These are phyloP conservation scores for Calonectria crousiana DNA, from an alignment of 2,329 filamentous ascomycete genomes.

Conservation along the genomic window DNA sequence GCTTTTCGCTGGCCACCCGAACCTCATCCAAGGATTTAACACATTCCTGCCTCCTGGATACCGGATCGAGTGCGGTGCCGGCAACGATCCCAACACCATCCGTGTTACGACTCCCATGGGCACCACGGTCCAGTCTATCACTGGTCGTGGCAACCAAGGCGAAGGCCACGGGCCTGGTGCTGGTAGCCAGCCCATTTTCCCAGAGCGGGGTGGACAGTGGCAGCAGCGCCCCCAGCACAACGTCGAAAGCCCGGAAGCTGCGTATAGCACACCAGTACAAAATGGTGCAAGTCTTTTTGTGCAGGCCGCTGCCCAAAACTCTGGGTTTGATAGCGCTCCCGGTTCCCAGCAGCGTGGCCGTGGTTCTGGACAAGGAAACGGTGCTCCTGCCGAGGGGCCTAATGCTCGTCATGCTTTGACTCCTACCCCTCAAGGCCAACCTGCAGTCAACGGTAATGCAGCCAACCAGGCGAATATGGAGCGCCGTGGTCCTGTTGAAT, in stretches of 20 bases:
- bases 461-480: slow-evolving; percentile 75
- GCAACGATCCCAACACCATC: slow-evolving; percentile 95
- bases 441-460: slow-evolving; percentile 71
- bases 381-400: slow-evolving; percentile 57
- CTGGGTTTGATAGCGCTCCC: slow-evolving; percentile 47
- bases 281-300: slow-evolving; percentile 63
- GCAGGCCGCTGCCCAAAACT: slow-evolving; percentile 54
- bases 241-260: slow-evolving; percentile 72
- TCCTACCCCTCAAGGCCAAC: slow-evolving; percentile 70
- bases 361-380: slow-evolving; percentile 42
- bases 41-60: slow-evolving; percentile 97
- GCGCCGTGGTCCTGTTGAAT: slow-evolving; percentile 94
- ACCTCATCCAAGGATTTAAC: slow-evolving; percentile 97
- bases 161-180: slow-evolving; percentile 56
- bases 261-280: slow-evolving; percentile 70
- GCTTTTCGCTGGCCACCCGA: slow-evolving; percentile 94
- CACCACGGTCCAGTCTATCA: slow-evolving; percentile 94
- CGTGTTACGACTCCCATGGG: slow-evolving; percentile 97
- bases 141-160: slow-evolving; percentile 60
- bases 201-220: slow-evolving; percentile 66
- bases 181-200: slow-evolving; percentile 59
- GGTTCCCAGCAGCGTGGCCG: slow-evolving; percentile 49
- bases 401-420: slow-evolving; percentile 68
- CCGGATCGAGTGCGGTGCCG: slow-evolving; percentile 93
- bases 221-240: slow-evolving; percentile 68